Conservation (phyloP, 371 early-diverging fungal genomes). For the Saksenaea oblongispora region DNA sequence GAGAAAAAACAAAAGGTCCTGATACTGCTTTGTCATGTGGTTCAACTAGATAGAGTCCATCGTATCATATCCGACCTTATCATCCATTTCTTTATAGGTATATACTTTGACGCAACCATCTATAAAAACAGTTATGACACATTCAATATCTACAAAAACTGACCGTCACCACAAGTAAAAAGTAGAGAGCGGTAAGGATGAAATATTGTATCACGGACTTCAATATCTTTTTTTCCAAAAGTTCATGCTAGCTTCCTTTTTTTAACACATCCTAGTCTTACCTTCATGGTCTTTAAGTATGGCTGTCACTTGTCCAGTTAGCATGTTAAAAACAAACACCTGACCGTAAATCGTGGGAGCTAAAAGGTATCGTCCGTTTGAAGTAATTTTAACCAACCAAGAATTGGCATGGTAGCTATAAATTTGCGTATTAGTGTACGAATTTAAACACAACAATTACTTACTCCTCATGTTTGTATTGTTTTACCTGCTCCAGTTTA, state of each 20-base stretch:
- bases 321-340: constrained; percentile 78
- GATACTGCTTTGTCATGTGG: not conserved
- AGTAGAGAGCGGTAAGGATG: constrained; percentile 70
- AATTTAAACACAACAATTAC: constrained; percentile 3
- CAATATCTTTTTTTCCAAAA: constrained; percentile 18
- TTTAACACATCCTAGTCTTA: constrained; percentile 13
- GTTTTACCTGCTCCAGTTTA: constrained; percentile 68
- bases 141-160: not conserved
- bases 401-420: constrained; percentile 84
- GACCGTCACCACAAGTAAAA: constrained; percentile 77
- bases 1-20: not conserved
- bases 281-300: constrained; percentile 82
- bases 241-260: not conserved
- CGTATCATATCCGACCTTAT: not conserved
- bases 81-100: constrained; percentile 19
- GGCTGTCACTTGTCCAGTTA: constrained; percentile 71
- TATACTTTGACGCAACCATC: constrained; percentile 40
- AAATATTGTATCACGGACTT: constrained; percentile 79
- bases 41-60: not conserved
- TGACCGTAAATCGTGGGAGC: constrained; percentile 90
- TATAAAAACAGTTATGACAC: constrained; percentile 8
- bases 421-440: not conserved
- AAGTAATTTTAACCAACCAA: constrained; percentile 86
- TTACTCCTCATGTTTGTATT: constrained; percentile 78
- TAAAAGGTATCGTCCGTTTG: constrained; percentile 82